phyloP scores from a whole-genome alignment of 768 basidiomycete genomes.

The Tricholoma sp. region DNA sequence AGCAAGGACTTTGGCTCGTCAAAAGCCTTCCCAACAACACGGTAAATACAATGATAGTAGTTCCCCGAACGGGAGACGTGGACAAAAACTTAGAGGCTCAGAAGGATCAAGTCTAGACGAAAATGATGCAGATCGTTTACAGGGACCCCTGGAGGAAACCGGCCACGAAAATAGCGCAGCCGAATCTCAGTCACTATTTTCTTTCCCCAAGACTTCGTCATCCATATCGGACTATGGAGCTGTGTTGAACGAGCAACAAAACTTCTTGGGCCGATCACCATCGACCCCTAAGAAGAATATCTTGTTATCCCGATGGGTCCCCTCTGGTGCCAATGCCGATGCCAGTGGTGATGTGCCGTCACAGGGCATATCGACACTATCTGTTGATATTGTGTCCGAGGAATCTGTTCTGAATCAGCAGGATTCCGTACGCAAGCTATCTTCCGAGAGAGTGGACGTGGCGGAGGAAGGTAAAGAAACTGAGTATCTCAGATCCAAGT shows the following conservation, averaged over 20 bases:
- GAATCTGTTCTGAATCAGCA: conserved; percentile 25
- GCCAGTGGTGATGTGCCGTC: not conserved
- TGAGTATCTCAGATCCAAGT: conserved; percentile 76
- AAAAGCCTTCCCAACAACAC: not conserved
- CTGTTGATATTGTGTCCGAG: conserved; percentile 38
- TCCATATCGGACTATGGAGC: conserved; percentile 11
- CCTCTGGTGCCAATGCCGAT: conserved; percentile 22
- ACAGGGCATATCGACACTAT: conserved; percentile 15
- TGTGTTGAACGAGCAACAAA: not conserved
- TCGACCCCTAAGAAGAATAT: conserved; percentile 7
- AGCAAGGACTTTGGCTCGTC: conserved; percentile 21
- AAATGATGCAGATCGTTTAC: conserved; percentile 19
- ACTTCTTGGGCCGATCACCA: not conserved
- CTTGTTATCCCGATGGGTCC: conserved; percentile 31
- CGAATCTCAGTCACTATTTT: conserved; percentile 9
- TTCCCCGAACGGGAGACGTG: not conserved
- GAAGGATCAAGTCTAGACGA: conserved; percentile 21
- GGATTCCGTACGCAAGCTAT: conserved; percentile 5
- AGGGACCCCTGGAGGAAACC: not conserved
- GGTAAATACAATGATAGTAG: not conserved
- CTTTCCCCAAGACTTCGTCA: conserved; percentile 10
- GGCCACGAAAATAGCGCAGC: not conserved
- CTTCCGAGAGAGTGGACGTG: conserved; percentile 10
- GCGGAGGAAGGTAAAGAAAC: conserved; percentile 50
- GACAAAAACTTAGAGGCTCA: not conserved